Evolutionary conservation across 2,329 filamentous ascomycete species (phyloP).

Genomic region (Fusarium xyrophilum): DNA sequence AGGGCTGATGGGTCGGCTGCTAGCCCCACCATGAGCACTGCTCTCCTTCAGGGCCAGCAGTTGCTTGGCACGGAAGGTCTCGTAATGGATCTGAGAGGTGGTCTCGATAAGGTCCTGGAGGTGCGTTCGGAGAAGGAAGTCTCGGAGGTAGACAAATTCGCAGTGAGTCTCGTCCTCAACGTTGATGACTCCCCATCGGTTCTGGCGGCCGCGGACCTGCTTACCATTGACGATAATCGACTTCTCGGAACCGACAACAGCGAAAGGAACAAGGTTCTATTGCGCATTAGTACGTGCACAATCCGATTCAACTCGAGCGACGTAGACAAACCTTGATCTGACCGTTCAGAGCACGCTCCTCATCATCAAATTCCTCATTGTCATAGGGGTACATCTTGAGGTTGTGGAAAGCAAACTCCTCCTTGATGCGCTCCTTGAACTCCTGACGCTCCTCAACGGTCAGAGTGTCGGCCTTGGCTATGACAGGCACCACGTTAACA

Average conservation of each 20-base stretch:
- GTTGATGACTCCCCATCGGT: slow-evolving; percentile 99
- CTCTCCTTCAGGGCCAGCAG: slow-evolving; percentile 97
- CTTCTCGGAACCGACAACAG: slow-evolving; percentile 97
- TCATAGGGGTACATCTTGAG: slow-evolving; percentile 99
- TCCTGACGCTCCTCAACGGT: slow-evolving; percentile 93
- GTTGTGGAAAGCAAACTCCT: slow-evolving; percentile 99
- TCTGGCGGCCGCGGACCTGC: slow-evolving; percentile 96
- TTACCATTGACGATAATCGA: slow-evolving; percentile 97
- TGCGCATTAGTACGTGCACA: slow-evolving; percentile 45
- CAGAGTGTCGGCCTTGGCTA: slow-evolving; percentile 96
- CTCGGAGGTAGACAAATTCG: slow-evolving; percentile 97
- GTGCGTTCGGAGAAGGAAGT: slow-evolving; percentile 98
- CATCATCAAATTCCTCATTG: slow-evolving; percentile 97
- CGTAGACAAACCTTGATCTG: slow-evolving; percentile 83
- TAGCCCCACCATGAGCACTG: slow-evolving; percentile 82
- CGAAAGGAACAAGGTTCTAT: slow-evolving; percentile 93
- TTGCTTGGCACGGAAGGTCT: slow-evolving; percentile 99
- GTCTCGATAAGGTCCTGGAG: slow-evolving; percentile 99
- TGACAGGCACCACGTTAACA: slow-evolving; percentile 98
- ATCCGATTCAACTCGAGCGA: background rate
- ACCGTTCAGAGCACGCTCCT: slow-evolving; percentile 90
- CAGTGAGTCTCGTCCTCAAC: slow-evolving; percentile 99
- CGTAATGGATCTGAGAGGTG: slow-evolving; percentile 99
- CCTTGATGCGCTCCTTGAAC: slow-evolving; percentile 99
- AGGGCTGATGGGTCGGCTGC: slow-evolving; percentile 88